Evolutionary conservation across 2,329 filamentous ascomycete genomes (phyloP), one percentile per base, ranked within the genome.

Genomic region (Epichloe baconii): DNA sequence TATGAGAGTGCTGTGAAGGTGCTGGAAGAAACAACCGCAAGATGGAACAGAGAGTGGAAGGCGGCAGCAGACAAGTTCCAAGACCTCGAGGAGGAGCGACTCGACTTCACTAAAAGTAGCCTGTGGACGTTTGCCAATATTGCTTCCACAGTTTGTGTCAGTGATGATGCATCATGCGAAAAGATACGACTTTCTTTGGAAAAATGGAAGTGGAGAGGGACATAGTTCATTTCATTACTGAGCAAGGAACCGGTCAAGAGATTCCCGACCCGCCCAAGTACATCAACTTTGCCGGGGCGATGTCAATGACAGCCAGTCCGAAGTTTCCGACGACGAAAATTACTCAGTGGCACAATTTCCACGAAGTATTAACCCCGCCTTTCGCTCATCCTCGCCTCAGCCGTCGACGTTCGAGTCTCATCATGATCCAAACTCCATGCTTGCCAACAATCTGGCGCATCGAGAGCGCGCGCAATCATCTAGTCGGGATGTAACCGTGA

Each of bases 31-130:
- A 98, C 93, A 0, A 98, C 93, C 0, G 85, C 82, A 4, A 79
- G 91, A 50, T 98, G 93, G 93, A 98, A 98, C 64, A 80, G 91
- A 61, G 93, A 98, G 66, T 98, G 93, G 93, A 98, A 97, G 69
- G 82, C 87, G 19, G 93, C 91, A 1, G 95, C 93, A 61, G 94
- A 94, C 75, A 98, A 97, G 73, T 98, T 98, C 68, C 94, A 98
- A 72, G 94, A 98, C 62, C 79, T 98, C 12, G 93, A 98, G 69
- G 94, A 98, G 67, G 93, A 98, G 69, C 80, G 93, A 43, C 77
- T 98, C 40, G 93, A 98, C 68, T 98, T 95, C 64, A 90, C 89
- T 58, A 98, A 97, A 75, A 95, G 87, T 70, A 97, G 93, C 62
- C 74, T 98, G 7, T 98, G 93, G 94, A 91, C 84, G 14, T 98